These are phyloP conservation scores for Alternaria sp. DNA, from an alignment of 2,329 filamentous ascomycete species.

Conservation along the genomic window DNA sequence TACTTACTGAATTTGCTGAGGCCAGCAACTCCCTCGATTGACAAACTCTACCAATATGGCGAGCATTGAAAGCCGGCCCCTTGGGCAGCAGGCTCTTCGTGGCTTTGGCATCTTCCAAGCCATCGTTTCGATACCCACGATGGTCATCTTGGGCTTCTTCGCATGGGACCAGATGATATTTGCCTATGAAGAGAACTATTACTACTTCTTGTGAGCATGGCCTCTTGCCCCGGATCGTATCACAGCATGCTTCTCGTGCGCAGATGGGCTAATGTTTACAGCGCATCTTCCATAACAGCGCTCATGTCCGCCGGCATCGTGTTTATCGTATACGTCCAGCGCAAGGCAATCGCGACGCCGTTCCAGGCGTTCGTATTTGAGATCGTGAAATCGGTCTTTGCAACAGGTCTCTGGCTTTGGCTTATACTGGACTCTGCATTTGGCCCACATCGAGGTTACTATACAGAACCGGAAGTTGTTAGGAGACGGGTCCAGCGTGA, in stretches of 20 bases:
- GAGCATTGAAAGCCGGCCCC: not conserved
- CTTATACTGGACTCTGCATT: not conserved
- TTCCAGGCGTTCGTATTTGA: not conserved
- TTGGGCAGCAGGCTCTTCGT: not conserved
- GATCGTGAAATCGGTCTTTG: not conserved
- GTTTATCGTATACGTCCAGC: slow-evolving; percentile 1
- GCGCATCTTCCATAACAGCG: not conserved
- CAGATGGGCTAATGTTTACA: not conserved
- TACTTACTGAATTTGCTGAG: not conserved
- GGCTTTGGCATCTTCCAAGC: not conserved
- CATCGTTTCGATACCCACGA: not conserved
- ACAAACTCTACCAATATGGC: not conserved
- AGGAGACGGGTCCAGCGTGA: not conserved
- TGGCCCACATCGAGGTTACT: not conserved
- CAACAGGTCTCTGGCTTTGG: slow-evolving; percentile 2
- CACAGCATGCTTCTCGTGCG: not conserved
- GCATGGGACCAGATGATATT: not conserved
- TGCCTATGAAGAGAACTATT: not conserved
- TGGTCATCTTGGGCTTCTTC: not conserved
- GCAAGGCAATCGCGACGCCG: not conserved
- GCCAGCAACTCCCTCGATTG: not conserved
- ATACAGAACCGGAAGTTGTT: not conserved
- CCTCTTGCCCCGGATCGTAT: no score
- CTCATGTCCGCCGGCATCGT: not conserved
- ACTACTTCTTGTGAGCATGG: not conserved